Percentiles rank a stretch among this genome's conserved stretches.
Evolutionary conservation across 306 rosid genomes (phyloP).

Genomic region (Begonia masoniana): DNA sequence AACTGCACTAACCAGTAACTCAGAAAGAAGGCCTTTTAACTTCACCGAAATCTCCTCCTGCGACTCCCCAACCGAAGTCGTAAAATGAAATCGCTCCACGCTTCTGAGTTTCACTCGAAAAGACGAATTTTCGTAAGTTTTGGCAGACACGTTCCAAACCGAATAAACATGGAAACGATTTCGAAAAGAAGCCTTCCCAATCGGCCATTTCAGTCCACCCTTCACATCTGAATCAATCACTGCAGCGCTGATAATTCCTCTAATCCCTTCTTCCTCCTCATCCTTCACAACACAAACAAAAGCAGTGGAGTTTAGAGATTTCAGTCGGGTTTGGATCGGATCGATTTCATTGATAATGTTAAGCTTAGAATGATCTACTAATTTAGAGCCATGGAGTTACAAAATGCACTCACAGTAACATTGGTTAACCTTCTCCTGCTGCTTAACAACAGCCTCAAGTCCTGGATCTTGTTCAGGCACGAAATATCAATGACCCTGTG

Average conservation of each 20-base stretch:
- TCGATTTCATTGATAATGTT: neutral
- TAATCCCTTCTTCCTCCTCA: conserved; percentile 34
- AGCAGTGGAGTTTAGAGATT: neutral
- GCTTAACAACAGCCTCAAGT: conserved; percentile 35
- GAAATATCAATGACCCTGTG: conserved; percentile 34
- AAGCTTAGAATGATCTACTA: neutral
- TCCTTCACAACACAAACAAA: conserved; percentile 20
- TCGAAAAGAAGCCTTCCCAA: conserved; percentile 28
- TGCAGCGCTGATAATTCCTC: conserved; percentile 28
- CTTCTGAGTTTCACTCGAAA: conserved; percentile 28
- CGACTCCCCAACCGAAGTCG: conserved; percentile 2
- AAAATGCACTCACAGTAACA: conserved; percentile 18
- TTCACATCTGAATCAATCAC: conserved; percentile 32
- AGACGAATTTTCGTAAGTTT: conserved; percentile 17
- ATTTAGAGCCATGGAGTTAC: too few species aligned
- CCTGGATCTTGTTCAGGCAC: conserved; percentile 25
- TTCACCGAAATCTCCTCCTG: too few species aligned
- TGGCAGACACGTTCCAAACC: conserved; percentile 23
- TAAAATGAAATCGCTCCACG: conserved; percentile 37
- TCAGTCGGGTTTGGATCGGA: too few species aligned
- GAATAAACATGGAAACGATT: conserved; percentile 28
- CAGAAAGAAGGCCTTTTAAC: too few species aligned
- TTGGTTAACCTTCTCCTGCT: conserved; percentile 12
- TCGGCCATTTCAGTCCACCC: conserved; percentile 60
- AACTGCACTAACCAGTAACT: too few species aligned